These are phyloP conservation scores for Hemileia vastatrix DNA, from an alignment of 1,284 basidiomycete species.

Conservation along the genomic window DNA sequence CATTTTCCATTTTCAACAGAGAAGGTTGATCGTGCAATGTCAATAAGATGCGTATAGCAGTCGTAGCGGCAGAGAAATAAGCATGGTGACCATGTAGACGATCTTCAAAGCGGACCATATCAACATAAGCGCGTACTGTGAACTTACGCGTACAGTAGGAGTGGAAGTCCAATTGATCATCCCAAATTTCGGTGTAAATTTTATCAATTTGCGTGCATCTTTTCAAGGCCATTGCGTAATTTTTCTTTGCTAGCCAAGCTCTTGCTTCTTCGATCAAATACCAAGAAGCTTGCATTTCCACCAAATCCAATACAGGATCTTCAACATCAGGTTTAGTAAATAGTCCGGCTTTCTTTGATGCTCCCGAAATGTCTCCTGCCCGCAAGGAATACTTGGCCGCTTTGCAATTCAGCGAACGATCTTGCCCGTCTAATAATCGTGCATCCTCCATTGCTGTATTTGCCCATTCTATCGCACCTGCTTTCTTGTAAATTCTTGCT, in stretches of 20 bases:
- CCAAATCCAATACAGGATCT: constrained; percentile 36
- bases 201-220: constrained; percentile 36
- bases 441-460: constrained; percentile 38
- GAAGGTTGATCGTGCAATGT: too few species aligned
- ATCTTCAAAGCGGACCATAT: constrained; percentile 37
- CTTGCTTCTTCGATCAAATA: constrained; percentile 38
- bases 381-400: constrained; percentile 40
- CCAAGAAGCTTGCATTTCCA: constrained; percentile 43
- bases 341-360: constrained; percentile 31
- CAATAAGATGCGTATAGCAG: constrained; percentile 37
- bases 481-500: constrained; percentile 39
- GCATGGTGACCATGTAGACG: constrained; percentile 29
- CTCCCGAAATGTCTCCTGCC: too few species aligned
- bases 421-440: constrained; percentile 40
- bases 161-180: constrained; percentile 44
- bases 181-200: constrained; percentile 51
- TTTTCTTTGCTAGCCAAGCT: constrained; percentile 26
- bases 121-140: constrained; percentile 37
- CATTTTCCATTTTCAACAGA: constrained; percentile 41
- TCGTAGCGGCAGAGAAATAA: too few species aligned
- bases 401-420: constrained; percentile 43
- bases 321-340: too few species aligned
- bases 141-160: constrained; percentile 42
- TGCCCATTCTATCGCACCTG: constrained; percentile 34
- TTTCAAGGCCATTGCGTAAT: constrained; percentile 39